Evolutionary conservation across 139 green algal species (phyloP).

Genomic region (Chlamydomonas schloesseri): DNA sequence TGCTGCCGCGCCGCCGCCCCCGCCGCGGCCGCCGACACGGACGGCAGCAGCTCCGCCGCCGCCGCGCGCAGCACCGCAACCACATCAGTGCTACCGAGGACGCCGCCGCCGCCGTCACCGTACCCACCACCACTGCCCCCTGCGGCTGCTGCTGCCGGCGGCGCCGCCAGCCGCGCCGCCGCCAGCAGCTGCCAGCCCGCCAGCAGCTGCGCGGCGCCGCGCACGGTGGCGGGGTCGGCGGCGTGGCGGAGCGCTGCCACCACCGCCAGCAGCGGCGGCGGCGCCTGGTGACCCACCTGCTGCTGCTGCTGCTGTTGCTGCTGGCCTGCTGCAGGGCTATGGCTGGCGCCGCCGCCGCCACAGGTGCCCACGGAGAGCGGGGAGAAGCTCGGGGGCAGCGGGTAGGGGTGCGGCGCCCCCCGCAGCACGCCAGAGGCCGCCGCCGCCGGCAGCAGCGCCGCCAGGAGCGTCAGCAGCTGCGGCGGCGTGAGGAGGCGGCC

Average conservation of each 20-base stretch:
- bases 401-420: not conserved
- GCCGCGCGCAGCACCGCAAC: too few relatives aligned
- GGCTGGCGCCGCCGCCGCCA: too few relatives aligned
- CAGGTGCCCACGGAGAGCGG: too few relatives aligned
- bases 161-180: slow-evolving; percentile 8
- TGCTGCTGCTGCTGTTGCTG: not conserved
- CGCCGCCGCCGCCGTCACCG: too few relatives aligned
- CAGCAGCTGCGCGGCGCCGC: not conserved
- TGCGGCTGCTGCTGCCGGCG: not conserved
- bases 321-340: not conserved
- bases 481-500: not conserved
- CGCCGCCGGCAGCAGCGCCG: slow-evolving; percentile 14
- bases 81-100: too few relatives aligned
- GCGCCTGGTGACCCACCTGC: not conserved
- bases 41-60: not conserved
- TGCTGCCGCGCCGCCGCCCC: not conserved
- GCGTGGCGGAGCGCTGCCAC: slow-evolving; percentile 1
- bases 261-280: not conserved
- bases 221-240: not conserved
- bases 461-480: slow-evolving; percentile 10
- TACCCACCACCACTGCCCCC: not conserved
- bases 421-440: not conserved
- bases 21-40: not conserved
- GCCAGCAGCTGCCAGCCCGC: slow-evolving; percentile 30
- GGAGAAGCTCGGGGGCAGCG: not conserved